Percentiles rank a stretch among this genome's conserved stretches.
Evolutionary conservation across 2,329 filamentous ascomycete species (phyloP).

Genomic region (Ascochyta fabae): DNA sequence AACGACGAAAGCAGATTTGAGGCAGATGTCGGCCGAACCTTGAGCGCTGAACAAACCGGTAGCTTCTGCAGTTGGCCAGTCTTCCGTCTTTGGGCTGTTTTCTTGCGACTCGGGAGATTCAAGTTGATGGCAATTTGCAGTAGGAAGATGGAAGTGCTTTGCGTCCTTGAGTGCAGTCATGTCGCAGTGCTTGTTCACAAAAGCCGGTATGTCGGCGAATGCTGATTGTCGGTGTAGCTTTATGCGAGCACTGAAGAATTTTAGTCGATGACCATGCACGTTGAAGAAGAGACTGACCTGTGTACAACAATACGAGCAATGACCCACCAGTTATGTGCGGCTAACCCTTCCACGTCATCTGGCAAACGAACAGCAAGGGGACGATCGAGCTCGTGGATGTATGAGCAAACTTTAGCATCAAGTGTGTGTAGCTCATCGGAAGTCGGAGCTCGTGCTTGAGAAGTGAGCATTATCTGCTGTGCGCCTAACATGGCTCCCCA

Average conservation of each 20-base stretch:
- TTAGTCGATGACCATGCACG: neutral
- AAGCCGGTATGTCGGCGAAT: constrained; percentile 13
- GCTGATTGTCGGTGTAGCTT: constrained; percentile 9
- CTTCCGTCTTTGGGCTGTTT: constrained; percentile 2
- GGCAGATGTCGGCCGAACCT: constrained; percentile 8
- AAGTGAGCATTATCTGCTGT: constrained; percentile 6
- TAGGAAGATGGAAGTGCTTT: constrained; percentile 2
- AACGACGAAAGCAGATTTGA: constrained; percentile 11
- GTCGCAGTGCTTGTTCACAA: constrained; percentile 15
- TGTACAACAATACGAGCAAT: constrained; percentile 12
- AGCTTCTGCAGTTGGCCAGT: neutral
- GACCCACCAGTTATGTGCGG: constrained; percentile 11
- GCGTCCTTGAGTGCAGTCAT: constrained; percentile 8
- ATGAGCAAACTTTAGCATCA: neutral
- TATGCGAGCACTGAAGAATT: constrained; percentile 3
- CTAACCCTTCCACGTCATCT: neutral
- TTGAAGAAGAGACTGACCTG: neutral
- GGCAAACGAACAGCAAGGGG: neutral
- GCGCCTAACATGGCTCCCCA: constrained; percentile 3
- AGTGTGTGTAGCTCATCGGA: constrained; percentile 1
- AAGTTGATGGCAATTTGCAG: constrained; percentile 1
- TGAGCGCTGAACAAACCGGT: constrained; percentile 1
- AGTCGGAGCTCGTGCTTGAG: neutral
- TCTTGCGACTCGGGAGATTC: constrained; percentile 11
- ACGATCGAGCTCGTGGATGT: constrained; percentile 6